Evolutionary conservation across 176 grass and related monocot species (phyloP), one percentile per base, ranked within the genome.

Genomic region (Cenchrus americanus): DNA sequence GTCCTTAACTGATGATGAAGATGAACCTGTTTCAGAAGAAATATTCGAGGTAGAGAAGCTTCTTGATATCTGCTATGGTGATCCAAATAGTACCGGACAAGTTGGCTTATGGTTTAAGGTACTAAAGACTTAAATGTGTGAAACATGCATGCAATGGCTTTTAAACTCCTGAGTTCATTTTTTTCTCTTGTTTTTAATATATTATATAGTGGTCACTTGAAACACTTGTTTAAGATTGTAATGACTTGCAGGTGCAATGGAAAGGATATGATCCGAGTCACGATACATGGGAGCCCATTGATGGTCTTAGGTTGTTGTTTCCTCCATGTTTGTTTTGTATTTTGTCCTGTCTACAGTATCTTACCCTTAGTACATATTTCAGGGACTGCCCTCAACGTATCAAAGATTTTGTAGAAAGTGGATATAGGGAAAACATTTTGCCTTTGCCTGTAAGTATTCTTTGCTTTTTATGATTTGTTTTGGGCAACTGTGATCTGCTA

Each of bases 231-330:
- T 83, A 71, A 71, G n/a, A 21, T 59, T 71, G 9, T 24, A 47
- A 27, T 60, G 69, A 34, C 54, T 26, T 68, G 21, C 62, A 59
- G 90, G 93, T 95, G 22, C 85, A 76, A 12, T 92, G 93, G 90
- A 92, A 92, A 82, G 80, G 88, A 13, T 95, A 92, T 71, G 80
- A 84, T 62, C 26, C 86, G 24, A 81, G 69, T 54, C 17, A 95
- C 40, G 93, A 95, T 61, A 79, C 90, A 19, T 95, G 93, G 90
- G 90, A 95, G 70, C 93, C 90, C 19, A 82, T 84, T 50, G 88
- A 88, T 50, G 88, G 86, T 11, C 81, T 95, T 43, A 78, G 93
- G 90, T 95, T 88, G 66, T 58, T 53, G 12, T 71, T 51, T 68
- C 50, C 21, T 46, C 53, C 27, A 19, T 22, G 1, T 80, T 30